Conservation (phyloP, 2,329 filamentous ascomycete species). For the Sporothrix humicola region DNA sequence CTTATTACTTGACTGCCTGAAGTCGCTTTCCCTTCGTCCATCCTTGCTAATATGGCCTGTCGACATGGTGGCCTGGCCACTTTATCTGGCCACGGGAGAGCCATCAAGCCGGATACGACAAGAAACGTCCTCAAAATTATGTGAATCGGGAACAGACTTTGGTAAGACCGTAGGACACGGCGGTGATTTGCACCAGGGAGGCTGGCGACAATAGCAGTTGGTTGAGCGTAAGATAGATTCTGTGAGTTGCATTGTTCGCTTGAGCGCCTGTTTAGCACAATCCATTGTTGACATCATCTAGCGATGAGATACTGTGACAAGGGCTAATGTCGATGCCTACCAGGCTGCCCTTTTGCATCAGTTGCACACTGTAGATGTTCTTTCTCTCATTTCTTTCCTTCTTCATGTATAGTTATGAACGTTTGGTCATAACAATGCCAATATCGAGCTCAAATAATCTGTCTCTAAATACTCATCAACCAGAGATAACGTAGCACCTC, state of each 20-base stretch:
- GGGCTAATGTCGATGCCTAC: constrained; percentile 9
- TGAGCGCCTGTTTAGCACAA: constrained; percentile 15
- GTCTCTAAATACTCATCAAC: too few species aligned
- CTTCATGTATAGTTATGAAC: too few species aligned
- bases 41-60: neutral
- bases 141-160: constrained; percentile 14
- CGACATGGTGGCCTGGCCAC: constrained; percentile 8
- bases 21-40: neutral
- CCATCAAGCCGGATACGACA: constrained; percentile 16
- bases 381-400: too few species aligned
- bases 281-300: neutral
- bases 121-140: neutral
- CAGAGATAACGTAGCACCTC: too few species aligned
- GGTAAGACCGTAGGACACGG: neutral
- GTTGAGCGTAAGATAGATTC: neutral
- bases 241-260: neutral
- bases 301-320: neutral
- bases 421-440: too few species aligned
- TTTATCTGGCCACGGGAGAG: constrained; percentile 19
- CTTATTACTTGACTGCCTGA: neutral
- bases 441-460: too few species aligned
- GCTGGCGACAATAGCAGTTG: neutral
- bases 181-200: constrained; percentile 21
- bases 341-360: neutral
- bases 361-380: neutral